A percentile compares a stretch with the other conserved stretches of the same genome.
Evolutionary conservation across 495 filamentous ascomycete genomes (phyloP).

Genomic region (Xylaria nigripes): DNA sequence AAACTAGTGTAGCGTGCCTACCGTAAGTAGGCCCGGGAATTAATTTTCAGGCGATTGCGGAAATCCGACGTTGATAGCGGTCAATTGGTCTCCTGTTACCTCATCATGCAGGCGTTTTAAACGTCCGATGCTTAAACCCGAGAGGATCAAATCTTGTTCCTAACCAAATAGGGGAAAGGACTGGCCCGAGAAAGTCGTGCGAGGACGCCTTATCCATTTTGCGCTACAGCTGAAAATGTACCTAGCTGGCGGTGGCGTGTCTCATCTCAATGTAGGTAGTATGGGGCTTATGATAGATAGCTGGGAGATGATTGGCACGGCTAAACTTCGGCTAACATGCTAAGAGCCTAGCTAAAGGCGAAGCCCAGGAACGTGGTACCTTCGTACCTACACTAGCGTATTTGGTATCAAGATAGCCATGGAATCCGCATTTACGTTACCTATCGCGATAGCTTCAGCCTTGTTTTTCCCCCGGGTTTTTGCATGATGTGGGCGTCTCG

Average conservation of each 20-base stretch:
- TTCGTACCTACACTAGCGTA: no score
- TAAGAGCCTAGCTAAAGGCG: no score
- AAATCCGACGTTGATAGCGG: neutral
- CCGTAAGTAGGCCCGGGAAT: slow-evolving; percentile 18
- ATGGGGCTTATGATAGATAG: no score
- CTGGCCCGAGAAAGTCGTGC: neutral
- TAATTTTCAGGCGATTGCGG: slow-evolving; percentile 17
- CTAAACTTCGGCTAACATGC: no score
- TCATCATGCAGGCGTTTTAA: slow-evolving; percentile 8
- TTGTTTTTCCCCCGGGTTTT: slow-evolving; percentile 1
- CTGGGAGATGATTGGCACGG: no score
- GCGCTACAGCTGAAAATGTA: no score
- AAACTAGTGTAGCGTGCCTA: neutral
- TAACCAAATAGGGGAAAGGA: neutral
- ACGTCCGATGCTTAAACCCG: slow-evolving; percentile 3
- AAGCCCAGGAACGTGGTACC: no score
- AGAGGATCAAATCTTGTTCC: neutral
- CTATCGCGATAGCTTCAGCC: slow-evolving; percentile 10
- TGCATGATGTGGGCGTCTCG: slow-evolving; percentile 20
- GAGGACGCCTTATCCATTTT: neutral
- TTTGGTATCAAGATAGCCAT: no score
- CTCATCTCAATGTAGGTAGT: no score
- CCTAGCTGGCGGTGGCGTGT: no score
- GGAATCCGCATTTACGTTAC: neutral
- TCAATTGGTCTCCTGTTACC: slow-evolving; percentile 4